phyloP scores from a whole-genome alignment of 768 basidiomycete genomes.

The Boletus insuetus region DNA sequence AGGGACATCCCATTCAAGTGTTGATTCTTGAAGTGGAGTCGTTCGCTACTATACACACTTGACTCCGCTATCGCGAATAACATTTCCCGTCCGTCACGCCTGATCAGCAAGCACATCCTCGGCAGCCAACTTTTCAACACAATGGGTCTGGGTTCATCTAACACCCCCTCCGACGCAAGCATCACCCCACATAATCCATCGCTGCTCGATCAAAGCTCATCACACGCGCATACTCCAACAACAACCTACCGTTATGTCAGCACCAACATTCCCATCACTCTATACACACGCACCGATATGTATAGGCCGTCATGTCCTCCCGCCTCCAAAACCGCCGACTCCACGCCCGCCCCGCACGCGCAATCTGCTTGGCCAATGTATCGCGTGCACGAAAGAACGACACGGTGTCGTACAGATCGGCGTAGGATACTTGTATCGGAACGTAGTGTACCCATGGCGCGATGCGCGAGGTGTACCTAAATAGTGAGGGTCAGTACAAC shows the following conservation, averaged over 20 bases:
- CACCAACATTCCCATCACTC: too few relatives aligned
- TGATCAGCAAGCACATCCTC: too few relatives aligned
- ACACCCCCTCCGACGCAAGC: too few relatives aligned
- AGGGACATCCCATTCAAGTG: too few relatives aligned
- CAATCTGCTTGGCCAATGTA: conserved; percentile 54
- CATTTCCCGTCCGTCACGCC: too few relatives aligned
- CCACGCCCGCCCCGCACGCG: conserved; percentile 54
- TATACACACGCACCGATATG: conserved; percentile 44
- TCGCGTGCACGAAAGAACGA: conserved; percentile 75
- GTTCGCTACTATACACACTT: too few relatives aligned
- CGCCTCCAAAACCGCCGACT: conserved; percentile 54
- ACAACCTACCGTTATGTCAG: conserved; percentile 35
- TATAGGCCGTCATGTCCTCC: conserved; percentile 59
- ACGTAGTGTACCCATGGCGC: conserved; percentile 75
- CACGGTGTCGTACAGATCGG: conserved; percentile 67
- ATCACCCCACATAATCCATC: conserved; percentile 36
- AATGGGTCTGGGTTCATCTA: too few relatives aligned
- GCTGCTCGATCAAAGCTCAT: conserved; percentile 44
- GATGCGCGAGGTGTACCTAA: conserved; percentile 54
- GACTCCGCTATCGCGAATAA: too few relatives aligned
- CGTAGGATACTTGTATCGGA: conserved; percentile 61
- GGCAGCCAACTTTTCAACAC: too few relatives aligned
- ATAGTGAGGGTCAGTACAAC: too few relatives aligned
- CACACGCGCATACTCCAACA: conserved; percentile 54
- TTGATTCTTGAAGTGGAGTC: too few relatives aligned